Evolutionary conservation across 1,284 basidiomycete species (phyloP), one percentile per base, ranked within the genome.

Genomic region (Tilletia walkeri): DNA sequence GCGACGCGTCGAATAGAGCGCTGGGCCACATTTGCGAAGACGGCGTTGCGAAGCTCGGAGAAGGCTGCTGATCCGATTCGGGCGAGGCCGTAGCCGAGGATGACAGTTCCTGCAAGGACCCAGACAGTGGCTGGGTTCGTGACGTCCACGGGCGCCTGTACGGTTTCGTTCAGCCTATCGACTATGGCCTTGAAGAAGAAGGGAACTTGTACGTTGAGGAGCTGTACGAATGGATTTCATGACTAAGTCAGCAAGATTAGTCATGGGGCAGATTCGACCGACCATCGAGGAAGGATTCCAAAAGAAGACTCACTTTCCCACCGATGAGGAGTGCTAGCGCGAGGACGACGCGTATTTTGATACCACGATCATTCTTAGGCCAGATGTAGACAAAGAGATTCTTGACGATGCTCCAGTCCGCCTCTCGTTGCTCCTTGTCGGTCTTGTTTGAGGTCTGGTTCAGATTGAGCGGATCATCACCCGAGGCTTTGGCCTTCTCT

Each of bases 161-260:
- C 72, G 0, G 70, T 68, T 1, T 80, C 86, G 80, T 96, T 97
- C 74, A 99, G 86, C 1, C 90, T 84, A 82, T 99, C 95, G 70
- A 99, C 90, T 65, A 99, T 90, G 50, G 88, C 84, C 84, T 98
- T 99, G 88, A 99, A 99, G 75, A 98, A 88, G 76, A 94, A 89
- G 0, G 96, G 95, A 4, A 99, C 95, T 87, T 98, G 95, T 0
- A 99, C 95, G 82, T 98, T 99, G 71, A 98, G 86, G 38, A 96
- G 85, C 91, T 92, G 34, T 16, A 38, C 16, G 59, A 63, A 14
- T 9, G 14, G 14, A 45, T 45, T 45, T 7, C 41, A 14, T 9
- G 14, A 45, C 9, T 12, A 45, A 45, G 20, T 18, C 20, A 24
- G 18, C 50, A 30, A 30, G 24, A n/a, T n/a, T n/a, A n/a, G n/a